Percentiles rank a stretch among this genome's conserved stretches.
Conservation (phyloP, 768 basidiomycete species). For the Kwoniella bestiolae region DNA sequence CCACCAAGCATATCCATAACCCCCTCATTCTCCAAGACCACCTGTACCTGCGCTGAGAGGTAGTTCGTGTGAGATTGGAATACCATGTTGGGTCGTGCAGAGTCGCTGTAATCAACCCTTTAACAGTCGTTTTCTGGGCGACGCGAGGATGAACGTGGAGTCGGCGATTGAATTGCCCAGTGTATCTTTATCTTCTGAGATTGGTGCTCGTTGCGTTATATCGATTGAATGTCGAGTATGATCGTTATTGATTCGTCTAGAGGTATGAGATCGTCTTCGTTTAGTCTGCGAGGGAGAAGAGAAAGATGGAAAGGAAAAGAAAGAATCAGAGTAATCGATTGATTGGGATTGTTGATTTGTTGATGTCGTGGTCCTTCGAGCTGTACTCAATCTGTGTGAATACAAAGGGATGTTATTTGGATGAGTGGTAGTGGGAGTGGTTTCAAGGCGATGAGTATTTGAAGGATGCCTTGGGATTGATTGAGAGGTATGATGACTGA, state of each 20-base stretch:
- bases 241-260: neutral
- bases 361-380: neutral
- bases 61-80: constrained; percentile 29
- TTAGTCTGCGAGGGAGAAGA: neutral
- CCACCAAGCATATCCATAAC: constrained; percentile 48
- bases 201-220: neutral
- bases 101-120: neutral
- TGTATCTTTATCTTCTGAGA: neutral
- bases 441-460: constrained; percentile 1
- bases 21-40: constrained; percentile 40
- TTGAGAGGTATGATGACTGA: neutral
- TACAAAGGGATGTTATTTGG: constrained; percentile 9
- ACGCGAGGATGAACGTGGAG: neutral
- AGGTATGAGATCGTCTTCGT: neutral
- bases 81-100: constrained; percentile 6
- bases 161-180: neutral
- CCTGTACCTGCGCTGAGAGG: constrained; percentile 37
- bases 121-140: neutral
- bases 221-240: neutral
- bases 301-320: neutral
- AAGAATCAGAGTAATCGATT: constrained; percentile 11
- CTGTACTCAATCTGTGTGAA: constrained; percentile 12
- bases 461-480: constrained; percentile 9
- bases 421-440: neutral
- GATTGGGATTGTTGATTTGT: neutral